Conservation (phyloP, 1,139 yeast species). For the Kodamaea fungicola region DNA sequence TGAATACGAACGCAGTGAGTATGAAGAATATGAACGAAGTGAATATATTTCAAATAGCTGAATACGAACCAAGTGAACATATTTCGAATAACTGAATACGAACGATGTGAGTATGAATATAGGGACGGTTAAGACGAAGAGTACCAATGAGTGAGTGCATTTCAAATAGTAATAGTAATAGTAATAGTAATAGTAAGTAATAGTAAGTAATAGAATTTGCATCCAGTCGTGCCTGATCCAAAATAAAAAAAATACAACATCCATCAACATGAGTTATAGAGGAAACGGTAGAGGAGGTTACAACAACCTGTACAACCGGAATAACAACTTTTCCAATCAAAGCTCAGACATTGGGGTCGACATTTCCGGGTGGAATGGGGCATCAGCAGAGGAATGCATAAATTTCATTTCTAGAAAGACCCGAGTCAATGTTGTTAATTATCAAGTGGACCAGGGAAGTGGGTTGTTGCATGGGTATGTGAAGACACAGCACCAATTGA, state of each 20-base stretch:
- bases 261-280: conserved; percentile 35
- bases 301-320: conserved; percentile 15
- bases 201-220: too few species aligned
- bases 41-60: too few species aligned
- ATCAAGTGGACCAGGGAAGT: conserved; percentile 35
- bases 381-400: conserved; percentile 63
- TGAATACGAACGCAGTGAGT: too few species aligned
- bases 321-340: conserved; percentile 18
- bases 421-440: conserved; percentile 50
- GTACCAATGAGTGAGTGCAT: too few species aligned
- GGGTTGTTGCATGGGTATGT: conserved; percentile 62
- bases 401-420: conserved; percentile 69
- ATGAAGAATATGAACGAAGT: too few species aligned
- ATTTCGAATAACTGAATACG: too few species aligned
- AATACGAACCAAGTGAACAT: too few species aligned
- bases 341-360: conserved; percentile 49
- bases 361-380: conserved; percentile 81
- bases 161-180: too few species aligned
- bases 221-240: not conserved
- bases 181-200: too few species aligned
- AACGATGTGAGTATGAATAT: too few species aligned
- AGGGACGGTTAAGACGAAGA: too few species aligned
- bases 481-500: conserved; percentile 51
- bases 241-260: not conserved
- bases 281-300: conserved; percentile 47